A percentile compares a stretch with the other conserved stretches of the same genome.
phyloP scores from a whole-genome alignment of 2,329 filamentous ascomycete species.

The Chrysoporthe deuterocubensis region DNA sequence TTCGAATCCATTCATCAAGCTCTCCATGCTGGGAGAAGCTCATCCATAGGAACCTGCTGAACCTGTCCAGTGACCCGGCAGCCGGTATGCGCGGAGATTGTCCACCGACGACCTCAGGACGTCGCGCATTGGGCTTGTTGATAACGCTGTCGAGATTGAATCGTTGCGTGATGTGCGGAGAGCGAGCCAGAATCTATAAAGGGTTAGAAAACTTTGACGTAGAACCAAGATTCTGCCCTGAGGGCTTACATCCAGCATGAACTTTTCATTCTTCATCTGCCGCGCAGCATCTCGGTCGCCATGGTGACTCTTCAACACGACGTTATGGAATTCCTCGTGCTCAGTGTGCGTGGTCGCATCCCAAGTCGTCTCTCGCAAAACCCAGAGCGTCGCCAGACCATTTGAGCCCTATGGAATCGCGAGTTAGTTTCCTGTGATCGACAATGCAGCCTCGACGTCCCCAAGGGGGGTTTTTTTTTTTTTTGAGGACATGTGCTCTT shows the following conservation, averaged over 20 bases:
- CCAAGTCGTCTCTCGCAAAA: neutral
- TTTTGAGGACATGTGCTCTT: neutral
- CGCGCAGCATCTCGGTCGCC: neutral
- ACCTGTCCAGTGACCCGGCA: neutral
- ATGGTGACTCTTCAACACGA: neutral
- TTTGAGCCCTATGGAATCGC: neutral
- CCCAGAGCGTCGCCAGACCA: constrained; percentile 13
- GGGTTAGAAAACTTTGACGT: neutral
- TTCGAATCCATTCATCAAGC: constrained; percentile 9
- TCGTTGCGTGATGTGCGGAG: neutral
- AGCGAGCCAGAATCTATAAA: neutral
- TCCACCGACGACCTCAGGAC: neutral
- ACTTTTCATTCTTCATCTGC: neutral
- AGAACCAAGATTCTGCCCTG: no score
- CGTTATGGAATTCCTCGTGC: neutral
- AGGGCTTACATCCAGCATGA: neutral
- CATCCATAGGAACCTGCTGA: neutral
- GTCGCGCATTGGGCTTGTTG: constrained; percentile 7
- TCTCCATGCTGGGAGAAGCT: constrained; percentile 12
- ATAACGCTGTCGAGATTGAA: neutral
- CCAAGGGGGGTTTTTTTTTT: neutral
- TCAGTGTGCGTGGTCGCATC: neutral
- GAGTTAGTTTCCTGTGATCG: neutral
- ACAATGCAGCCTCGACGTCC: no score
- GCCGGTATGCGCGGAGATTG: neutral